Base-by-base conservation (phyloP, 208 protist species). In the Wallacemonas sp. region DNA sequence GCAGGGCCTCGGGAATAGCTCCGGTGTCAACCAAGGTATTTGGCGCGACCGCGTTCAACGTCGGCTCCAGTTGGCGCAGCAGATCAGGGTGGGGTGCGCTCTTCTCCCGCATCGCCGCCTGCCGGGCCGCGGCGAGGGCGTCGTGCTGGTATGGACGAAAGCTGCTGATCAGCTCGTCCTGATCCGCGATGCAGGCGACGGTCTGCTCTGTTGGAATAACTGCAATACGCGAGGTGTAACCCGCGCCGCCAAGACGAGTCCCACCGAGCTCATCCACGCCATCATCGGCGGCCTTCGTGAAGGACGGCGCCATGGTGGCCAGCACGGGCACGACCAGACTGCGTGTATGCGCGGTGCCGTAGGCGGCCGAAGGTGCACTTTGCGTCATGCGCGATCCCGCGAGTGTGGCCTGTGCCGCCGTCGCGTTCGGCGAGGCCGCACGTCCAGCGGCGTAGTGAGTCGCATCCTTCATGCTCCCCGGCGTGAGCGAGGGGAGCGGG, bases 111-210 rank as follows among this genome's bases (percentile, higher is more conserved):
- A 77, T 59, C 0, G 61, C 68, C 2, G 77, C 68, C 70, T 79
- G 56, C 19, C 79, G 73, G 44, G 80, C 82, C 9, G 79, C 66
- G 30, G 76, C 53, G 36, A 74, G 68, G 2, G 86, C 86, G 68
- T 93, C 86, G 46, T 81, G 78, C 65, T 73, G 75, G 53, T 93
- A 93, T n/a, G 80, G 82, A 8, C 86, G 79, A 55, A 93, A 88
- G 64, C 86, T 93, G 78, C 86, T 93, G 69, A 89, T 88, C 33
- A 93, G 68, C 60, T 93, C 86, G 67, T 84, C 82, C 45, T 90
- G 77, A 42, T 93, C 86, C 17, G 80, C 86, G 36, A 93, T 87
- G 62, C 77, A 76, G 34, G 68, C 49, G 27, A 82, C 71, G 38
- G 77, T 90, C 11, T 79, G 58, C 26, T 71, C 75, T 19, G 82